phyloP scores from a whole-genome alignment of 108 stramenopile species.

The Fragilaria radians region DNA sequence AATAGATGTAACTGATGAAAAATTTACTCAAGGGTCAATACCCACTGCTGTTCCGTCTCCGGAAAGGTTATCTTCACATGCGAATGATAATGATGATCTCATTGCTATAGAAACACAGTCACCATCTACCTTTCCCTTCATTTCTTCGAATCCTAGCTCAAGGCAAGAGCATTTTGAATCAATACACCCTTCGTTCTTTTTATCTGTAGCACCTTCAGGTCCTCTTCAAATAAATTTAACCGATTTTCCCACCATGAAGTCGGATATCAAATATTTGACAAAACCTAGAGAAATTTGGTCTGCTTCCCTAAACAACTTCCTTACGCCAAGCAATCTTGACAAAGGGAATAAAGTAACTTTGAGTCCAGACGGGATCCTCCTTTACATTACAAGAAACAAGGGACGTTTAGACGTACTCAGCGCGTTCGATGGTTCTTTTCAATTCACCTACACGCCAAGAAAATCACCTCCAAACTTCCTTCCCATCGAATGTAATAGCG shows the following conservation, averaged over 20 bases:
- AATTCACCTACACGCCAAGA: neutral
- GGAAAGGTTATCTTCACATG: too few relatives aligned
- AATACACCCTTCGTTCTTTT: neutral
- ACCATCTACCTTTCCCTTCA: neutral
- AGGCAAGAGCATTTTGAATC: neutral
- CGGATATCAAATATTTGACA: neutral
- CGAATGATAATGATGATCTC: too few relatives aligned
- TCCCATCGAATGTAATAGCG: neutral
- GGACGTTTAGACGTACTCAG: constrained; percentile 1
- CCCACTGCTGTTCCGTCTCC: too few relatives aligned
- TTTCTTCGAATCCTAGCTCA: neutral
- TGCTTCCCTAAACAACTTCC: neutral
- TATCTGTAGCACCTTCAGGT: too few relatives aligned
- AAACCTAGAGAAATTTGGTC: neutral
- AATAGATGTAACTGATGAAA: too few relatives aligned
- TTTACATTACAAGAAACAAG: constrained; percentile 2
- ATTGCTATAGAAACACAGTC: neutral
- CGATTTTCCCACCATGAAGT: too few relatives aligned
- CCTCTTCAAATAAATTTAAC: too few relatives aligned
- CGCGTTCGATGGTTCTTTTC: neutral
- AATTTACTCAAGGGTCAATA: too few relatives aligned
- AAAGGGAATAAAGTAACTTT: constrained; percentile 2
- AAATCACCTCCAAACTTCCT: neutral
- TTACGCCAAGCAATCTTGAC: neutral
- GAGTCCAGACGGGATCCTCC: neutral